Conservation (phyloP, 2,329 filamentous ascomycete species). For the Clonostachys byssicola region DNA sequence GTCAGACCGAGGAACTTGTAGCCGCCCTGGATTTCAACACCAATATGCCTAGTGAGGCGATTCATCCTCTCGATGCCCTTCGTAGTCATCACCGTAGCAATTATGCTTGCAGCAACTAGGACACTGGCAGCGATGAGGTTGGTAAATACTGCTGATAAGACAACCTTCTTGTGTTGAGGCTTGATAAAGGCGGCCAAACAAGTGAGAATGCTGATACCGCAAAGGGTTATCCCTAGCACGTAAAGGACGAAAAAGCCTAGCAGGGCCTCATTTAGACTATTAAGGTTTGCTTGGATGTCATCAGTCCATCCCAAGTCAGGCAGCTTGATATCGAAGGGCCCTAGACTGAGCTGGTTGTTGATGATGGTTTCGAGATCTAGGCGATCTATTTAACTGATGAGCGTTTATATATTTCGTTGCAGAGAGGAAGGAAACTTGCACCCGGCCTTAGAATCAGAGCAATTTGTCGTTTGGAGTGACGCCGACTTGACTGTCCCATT, state of each 20-base stretch:
- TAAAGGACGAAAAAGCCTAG: constrained; percentile 43
- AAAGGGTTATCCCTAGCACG: constrained; percentile 33
- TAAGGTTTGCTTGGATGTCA: constrained; percentile 37
- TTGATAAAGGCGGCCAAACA: constrained; percentile 28
- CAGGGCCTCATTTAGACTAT: constrained; percentile 42
- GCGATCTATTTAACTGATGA: constrained; percentile 14
- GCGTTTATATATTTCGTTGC: background rate
- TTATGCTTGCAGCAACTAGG: constrained; percentile 34
- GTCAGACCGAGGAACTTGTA: constrained; percentile 37
- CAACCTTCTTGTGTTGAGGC: constrained; percentile 12
- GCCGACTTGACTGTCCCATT: constrained; percentile 29
- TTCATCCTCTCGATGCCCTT: constrained; percentile 36
- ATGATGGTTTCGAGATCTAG: constrained; percentile 44
- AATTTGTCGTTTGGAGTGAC: constrained; percentile 37
- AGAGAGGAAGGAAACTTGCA: constrained; percentile 21
- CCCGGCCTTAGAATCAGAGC: constrained; percentile 30
- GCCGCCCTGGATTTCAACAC: constrained; percentile 36
- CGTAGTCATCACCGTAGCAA: constrained; percentile 33
- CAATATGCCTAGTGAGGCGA: constrained; percentile 33
- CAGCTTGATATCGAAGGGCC: constrained; percentile 37
- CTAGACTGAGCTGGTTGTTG: constrained; percentile 36
- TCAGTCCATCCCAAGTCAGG: constrained; percentile 38
- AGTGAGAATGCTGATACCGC: constrained; percentile 36
- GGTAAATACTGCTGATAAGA: constrained; percentile 29
- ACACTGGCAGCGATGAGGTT: constrained; percentile 26